Percentiles rank a stretch among this genome's conserved stretches.
These are phyloP conservation scores for Candolleomyces aberdarensis DNA, from an alignment of 768 basidiomycete genomes.

Conservation along the genomic window DNA sequence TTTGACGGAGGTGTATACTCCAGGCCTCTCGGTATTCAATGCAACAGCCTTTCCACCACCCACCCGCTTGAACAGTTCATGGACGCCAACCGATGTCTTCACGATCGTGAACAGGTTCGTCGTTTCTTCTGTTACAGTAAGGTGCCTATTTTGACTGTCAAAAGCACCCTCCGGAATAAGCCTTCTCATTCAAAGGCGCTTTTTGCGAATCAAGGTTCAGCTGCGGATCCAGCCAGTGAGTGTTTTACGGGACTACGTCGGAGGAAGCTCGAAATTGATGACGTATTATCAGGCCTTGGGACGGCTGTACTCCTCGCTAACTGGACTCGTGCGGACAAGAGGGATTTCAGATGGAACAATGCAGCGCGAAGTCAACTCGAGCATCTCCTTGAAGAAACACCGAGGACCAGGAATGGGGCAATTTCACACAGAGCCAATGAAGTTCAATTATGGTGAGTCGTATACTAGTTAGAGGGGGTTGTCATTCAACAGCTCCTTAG, in stretches of 20 bases:
- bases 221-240: conserved; percentile 60
- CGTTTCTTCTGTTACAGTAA: conserved; percentile 10
- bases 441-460: conserved; percentile 51
- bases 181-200: conserved; percentile 37
- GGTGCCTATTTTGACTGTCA: neutral
- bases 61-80: conserved; percentile 18
- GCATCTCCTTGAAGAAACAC: conserved; percentile 44
- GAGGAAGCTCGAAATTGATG: neutral
- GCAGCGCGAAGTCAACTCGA: conserved; percentile 46
- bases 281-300: conserved; percentile 38
- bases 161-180: conserved; percentile 36
- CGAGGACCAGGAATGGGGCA: conserved; percentile 47
- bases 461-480: neutral
- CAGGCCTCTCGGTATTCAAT: conserved; percentile 47
- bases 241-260: conserved; percentile 5
- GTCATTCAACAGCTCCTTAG: conserved; percentile 21
- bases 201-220: conserved; percentile 45
- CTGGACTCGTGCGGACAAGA: conserved; percentile 41
- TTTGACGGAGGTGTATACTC: conserved; percentile 49
- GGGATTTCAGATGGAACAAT: conserved; percentile 30
- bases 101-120: conserved; percentile 35
- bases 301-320: conserved; percentile 50
- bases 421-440: conserved; percentile 55
- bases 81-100: conserved; percentile 38
- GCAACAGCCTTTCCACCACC: conserved; percentile 42